Evolutionary conservation across 2,329 filamentous ascomycete species (phyloP), one percentile per base, ranked within the genome.

Genomic region (Hypoxylon sp.): DNA sequence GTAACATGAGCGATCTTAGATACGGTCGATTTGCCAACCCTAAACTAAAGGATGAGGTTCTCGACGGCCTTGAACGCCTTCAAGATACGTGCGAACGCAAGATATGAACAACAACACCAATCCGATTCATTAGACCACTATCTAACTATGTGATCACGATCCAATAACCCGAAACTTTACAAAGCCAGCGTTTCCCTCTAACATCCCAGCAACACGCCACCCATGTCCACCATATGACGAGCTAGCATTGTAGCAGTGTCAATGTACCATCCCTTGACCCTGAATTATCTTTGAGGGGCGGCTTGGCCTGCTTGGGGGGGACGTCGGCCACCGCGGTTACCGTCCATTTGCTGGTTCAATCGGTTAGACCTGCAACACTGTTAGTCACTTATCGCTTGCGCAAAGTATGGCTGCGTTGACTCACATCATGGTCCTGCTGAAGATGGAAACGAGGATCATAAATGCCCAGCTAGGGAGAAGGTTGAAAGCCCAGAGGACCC

Each of bases 371-470:
- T 75, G 58, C 48, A 46, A 6, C 27, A 40, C 25, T 62, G 46
- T 76, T 54, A 70, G 62, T 65, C 46, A 69, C 27, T 55, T 61
- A 59, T 65, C 31, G 55, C 35, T 66, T 44, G 46, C n/a, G n/a
- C n/a, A n/a, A n/a, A n/a, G n/a, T 60, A 25, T 40, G 51, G 14
- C n/a, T 25, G 14, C 4, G 17, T 66, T 27, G n/a, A 85, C 91
- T 87, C 83, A 94, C 92, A 95, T 94, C 80, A 95, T 87, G 64
- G 84, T 87, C 77, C 92, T 87, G 85, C 90, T 93, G 71, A 91
- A 76, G 78, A 95, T 89, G 59, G 90, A 92, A 74, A 95, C 85
- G 54, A 88, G 78, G 73, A 95, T 85, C 92, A 95, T 95, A 77
- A 94, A 90, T 61, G 89, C 81, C 92, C 92, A 95, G 83, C 90